Evolutionary conservation across 2,329 filamentous ascomycete species (phyloP).

Genomic region (Macrophomina tecta): DNA sequence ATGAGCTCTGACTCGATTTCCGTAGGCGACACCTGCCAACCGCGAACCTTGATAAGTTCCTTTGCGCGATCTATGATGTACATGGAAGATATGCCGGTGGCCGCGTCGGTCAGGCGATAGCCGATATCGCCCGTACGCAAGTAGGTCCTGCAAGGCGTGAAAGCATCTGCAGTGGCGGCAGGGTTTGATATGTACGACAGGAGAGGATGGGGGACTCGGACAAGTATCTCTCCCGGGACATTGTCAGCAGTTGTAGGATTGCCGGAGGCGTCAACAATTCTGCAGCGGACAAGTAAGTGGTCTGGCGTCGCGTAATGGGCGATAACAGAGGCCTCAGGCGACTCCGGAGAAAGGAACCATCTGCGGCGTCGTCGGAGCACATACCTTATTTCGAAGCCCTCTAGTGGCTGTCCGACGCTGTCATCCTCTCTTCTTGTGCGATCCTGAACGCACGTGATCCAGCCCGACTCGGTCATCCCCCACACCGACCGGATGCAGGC

Average conservation of each 20-base stretch:
- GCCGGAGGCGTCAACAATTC: constrained; percentile 10
- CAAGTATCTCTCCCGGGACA: constrained; percentile 15
- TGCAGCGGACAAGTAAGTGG: background rate
- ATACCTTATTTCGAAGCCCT: constrained; percentile 25
- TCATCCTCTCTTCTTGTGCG: constrained; percentile 19
- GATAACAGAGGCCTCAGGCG: background rate
- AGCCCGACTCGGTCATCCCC: constrained; percentile 60
- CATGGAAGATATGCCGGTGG: constrained; percentile 28
- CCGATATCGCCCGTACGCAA: constrained; percentile 30
- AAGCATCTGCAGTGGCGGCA: constrained; percentile 29
- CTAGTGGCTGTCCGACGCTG: constrained; percentile 23
- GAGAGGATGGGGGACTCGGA: constrained; percentile 15
- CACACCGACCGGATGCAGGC: constrained; percentile 57
- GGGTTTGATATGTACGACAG: constrained; percentile 25
- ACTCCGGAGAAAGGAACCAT: background rate
- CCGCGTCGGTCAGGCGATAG: constrained; percentile 4
- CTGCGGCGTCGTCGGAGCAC: background rate
- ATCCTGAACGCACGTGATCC: constrained; percentile 43
- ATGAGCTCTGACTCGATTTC: constrained; percentile 56
- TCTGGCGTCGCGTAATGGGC: background rate
- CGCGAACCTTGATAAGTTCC: constrained; percentile 57
- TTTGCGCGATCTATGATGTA: constrained; percentile 49
- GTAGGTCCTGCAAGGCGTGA: constrained; percentile 32
- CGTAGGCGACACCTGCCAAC: constrained; percentile 56
- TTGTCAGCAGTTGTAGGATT: background rate